Percentiles rank a stretch among this genome's conserved stretches.
Conservation (phyloP, 768 basidiomycete genomes). For the Tubosaeta sp. region DNA sequence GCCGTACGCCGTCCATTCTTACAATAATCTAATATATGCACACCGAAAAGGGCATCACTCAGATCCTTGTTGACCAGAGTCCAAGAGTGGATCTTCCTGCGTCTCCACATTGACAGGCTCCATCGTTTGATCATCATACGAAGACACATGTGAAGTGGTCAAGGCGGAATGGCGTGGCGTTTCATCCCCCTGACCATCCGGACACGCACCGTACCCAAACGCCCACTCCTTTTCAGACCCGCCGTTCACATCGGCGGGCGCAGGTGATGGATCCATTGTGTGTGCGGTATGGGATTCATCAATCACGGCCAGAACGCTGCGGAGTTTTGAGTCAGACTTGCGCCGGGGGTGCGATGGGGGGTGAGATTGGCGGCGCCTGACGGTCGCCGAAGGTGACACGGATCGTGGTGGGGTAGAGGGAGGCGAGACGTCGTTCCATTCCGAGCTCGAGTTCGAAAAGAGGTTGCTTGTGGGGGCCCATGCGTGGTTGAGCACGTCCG, state of each 20-base stretch:
- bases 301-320: conserved; percentile 66
- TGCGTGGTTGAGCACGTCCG: conserved; percentile 33
- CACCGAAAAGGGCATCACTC: conserved; percentile 8
- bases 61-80: conserved; percentile 9
- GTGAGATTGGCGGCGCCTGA: conserved; percentile 49
- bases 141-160: conserved; percentile 18
- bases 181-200: conserved; percentile 33
- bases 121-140: conserved; percentile 22
- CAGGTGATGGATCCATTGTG: conserved; percentile 26
- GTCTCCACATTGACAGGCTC: conserved; percentile 18
- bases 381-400: conserved; percentile 41
- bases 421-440: conserved; percentile 48
- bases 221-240: conserved; percentile 33
- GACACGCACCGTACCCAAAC: conserved; percentile 40
- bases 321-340: conserved; percentile 64
- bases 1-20: not conserved
- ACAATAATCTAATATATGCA: conserved; percentile 2
- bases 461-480: conserved; percentile 50
- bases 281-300: conserved; percentile 51
- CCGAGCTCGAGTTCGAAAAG: conserved; percentile 49
- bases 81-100: conserved; percentile 26
- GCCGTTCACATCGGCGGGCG: conserved; percentile 28
- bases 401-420: conserved; percentile 47
- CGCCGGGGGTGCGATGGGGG: conserved; percentile 42
- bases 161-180: conserved; percentile 44